These are phyloP conservation scores for Austroboletus rostrupii DNA, from an alignment of 1,284 basidiomycete genomes.

Conservation along the genomic window DNA sequence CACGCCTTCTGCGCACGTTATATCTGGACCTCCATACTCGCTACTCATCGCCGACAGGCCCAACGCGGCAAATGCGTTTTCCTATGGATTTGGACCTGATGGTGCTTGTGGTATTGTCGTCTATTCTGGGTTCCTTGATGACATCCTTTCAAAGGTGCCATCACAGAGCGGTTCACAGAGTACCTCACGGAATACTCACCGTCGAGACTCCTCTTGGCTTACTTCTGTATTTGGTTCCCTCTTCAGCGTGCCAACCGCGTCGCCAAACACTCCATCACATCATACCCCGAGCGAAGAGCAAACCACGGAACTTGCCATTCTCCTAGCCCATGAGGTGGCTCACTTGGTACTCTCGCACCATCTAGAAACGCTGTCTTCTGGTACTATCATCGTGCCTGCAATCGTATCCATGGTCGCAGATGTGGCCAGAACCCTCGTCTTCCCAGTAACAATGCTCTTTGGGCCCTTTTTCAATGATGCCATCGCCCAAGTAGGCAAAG, in stretches of 20 bases:
- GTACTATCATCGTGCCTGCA: constrained; percentile 60
- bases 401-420: constrained; percentile 75
- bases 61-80: constrained; percentile 79
- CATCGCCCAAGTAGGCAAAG: constrained; percentile 31
- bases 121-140: constrained; percentile 83
- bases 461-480: constrained; percentile 91
- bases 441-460: constrained; percentile 84
- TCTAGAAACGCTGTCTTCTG: no score
- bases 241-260: no score
- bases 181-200: no score
- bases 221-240: no score
- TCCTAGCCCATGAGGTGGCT: no score
- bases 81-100: constrained; percentile 86
- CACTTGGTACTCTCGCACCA: no score
- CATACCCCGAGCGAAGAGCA: no score
- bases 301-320: no score
- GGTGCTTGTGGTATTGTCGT: constrained; percentile 88
- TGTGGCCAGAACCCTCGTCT: constrained; percentile 70
- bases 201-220: no score
- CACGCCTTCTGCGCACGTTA: no score
- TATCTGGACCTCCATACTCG: constrained; percentile 39
- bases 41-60: constrained; percentile 80
- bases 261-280: no score
- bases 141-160: constrained; percentile 55
- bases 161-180: constrained; percentile 22